Evolutionary conservation across 495 filamentous ascomycete genomes (phyloP), one percentile per base, ranked within the genome.

Genomic region (Chaetomium cochliodes): DNA sequence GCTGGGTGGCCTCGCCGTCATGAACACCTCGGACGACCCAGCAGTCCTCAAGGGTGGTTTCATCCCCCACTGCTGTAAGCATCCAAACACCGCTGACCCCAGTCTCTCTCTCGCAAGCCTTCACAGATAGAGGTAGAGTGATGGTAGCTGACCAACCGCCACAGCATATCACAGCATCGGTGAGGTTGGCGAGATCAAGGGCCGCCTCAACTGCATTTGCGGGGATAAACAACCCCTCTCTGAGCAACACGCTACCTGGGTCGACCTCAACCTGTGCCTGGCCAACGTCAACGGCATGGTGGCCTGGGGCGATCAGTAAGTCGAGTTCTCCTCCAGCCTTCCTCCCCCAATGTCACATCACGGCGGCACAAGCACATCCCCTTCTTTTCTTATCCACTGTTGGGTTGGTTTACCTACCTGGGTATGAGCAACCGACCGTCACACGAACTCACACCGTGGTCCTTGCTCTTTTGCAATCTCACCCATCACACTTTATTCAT

Each of bases 261-360:
- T 61, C 46, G 59, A 61, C 47, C 46, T 61, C 37, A 61, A 41
- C 47, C 11, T 23, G 28, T 61, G 59, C 30, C 28, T 61, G 28
- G 59, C n/a, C n/a, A 52, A 61, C 30, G 11, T 39, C 30, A 25
- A 53, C 18, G 59, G 59, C 15, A 16, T 7, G 46, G 5, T 61
- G 46, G 15, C 18, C 37, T 52, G 59, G 59, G 28, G 30, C 20
- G 59, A 52, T 18, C n/a, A 18, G 59, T 61, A 52, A 4, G 59
- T 23, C 13, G 2, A 41, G 8, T 12, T 12, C 4, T 41, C 13
- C 4, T 41, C 15, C 3, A 20, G 5, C 18, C 11, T 49, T 49
- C n/a, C 18, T n/a, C 28, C 6, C 6, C 6, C 28, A 30, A 30
- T 6, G 6, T 30, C 28, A 30, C 6, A 30, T 30, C 28, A 30